Evolutionary conservation across 106 monocot genomes (phyloP), one percentile per base, ranked within the genome.

Genomic region (Allium cepa): DNA sequence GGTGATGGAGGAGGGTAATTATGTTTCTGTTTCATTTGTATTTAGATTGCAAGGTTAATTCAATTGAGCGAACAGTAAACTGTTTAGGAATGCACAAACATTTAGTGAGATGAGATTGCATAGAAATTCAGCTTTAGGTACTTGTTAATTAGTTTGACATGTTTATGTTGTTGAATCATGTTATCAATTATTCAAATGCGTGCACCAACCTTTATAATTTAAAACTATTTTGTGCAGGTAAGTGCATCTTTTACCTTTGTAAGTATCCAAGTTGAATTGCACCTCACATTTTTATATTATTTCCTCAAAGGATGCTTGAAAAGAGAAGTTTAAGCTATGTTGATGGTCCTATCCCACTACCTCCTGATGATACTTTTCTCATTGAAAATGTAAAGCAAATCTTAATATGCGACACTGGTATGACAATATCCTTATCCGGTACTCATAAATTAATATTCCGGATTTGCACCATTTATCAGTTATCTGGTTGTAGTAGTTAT

Each of bases 301-400:
- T 59, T 22, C 10, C 53, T 57, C 26, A 69, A 52, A 99, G 99
- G 76, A 85, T 99, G 93, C 81, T 93, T 70, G 90, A 99, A 75
- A 87, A 87, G 22, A 85, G 93, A 74, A 85, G 89, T 77, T 73
- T 99, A 73, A 93, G 87, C 75, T 99, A 93, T 78, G 75, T 59
- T 65, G 93, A 93, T 66, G 99, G 99, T 67, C 90, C 90, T 46
- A 68, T 99, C 80, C 85, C 81, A 48, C 76, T 99, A 71, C 99
- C 99, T 59, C 22, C 17, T 70, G 87, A 93, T 79, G 83, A 99
- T 53, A 18, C 77, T 63, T 99, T 93, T 83, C 85, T 99, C 48
- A 50, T 75, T 81, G 87, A 87, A 76, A 82, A 93, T 78, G 87
- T 93, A 15, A 70, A 85, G 69, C 82, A 78, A 77, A 90, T 93